A percentile compares a stretch with the other conserved stretches of the same genome.
Evolutionary conservation across 1,284 basidiomycete genomes (phyloP).

Genomic region (Puccinia triticina): DNA sequence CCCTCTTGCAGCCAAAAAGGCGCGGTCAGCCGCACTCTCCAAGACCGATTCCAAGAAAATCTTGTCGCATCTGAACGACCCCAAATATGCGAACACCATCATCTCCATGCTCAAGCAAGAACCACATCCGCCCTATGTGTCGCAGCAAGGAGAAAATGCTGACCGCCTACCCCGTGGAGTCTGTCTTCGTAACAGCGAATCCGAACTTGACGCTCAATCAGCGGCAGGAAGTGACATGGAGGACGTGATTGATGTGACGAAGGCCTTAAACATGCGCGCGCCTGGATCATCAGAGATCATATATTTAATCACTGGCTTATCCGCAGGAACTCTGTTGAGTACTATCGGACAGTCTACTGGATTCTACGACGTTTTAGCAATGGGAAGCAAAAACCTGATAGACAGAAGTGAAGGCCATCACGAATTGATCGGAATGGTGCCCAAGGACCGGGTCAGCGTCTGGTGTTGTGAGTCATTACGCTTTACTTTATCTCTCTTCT

Average conservation of each 20-base stretch:
- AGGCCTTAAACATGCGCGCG: background rate
- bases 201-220: background rate
- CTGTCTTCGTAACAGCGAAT: background rate
- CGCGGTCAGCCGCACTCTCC: background rate
- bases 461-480: conserved; percentile 28
- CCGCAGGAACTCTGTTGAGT: conserved; percentile 11
- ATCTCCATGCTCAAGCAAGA: conserved; percentile 11
- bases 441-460: conserved; percentile 36
- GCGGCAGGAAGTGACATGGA: background rate
- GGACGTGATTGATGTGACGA: conserved; percentile 6
- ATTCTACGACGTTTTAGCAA: conserved; percentile 36
- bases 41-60: background rate
- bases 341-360: conserved; percentile 8
- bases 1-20: background rate
- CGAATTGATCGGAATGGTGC: conserved; percentile 34
- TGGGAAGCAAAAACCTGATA: conserved; percentile 3
- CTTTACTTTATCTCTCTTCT: background rate
- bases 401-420: conserved; percentile 27
- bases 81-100: background rate
- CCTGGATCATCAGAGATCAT: background rate
- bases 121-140: background rate
- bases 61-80: background rate
- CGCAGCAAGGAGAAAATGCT: background rate
- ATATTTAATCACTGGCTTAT: conserved; percentile 32
- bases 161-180: background rate